phyloP scores from a whole-genome alignment of 192 early-diverging fungal genomes.

The Chytriomyces hyalinus region DNA sequence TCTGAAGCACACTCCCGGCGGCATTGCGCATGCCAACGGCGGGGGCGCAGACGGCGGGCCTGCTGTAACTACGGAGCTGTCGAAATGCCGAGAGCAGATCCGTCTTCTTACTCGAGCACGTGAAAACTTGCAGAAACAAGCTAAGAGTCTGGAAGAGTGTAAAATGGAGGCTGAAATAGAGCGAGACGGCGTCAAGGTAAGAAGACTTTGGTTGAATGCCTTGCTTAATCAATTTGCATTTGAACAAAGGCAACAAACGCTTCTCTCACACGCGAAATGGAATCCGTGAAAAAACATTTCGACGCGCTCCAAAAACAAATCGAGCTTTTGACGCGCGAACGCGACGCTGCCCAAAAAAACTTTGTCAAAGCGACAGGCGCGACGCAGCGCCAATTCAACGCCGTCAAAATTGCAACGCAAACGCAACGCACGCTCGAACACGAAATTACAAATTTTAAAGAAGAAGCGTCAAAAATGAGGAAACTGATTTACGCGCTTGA shows the following conservation, averaged over 20 bases:
- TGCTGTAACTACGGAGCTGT: conserved; percentile 49
- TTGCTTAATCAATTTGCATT: neutral
- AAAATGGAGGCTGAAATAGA: conserved; percentile 58
- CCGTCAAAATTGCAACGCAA: conserved; percentile 61
- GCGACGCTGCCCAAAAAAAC: conserved; percentile 64
- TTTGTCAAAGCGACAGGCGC: conserved; percentile 60
- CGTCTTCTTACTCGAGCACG: conserved; percentile 42
- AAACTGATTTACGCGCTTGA: conserved; percentile 68
- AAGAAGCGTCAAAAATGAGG: conserved; percentile 66
- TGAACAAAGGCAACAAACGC: conserved; percentile 42
- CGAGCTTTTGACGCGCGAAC: conserved; percentile 55
- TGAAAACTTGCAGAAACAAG: conserved; percentile 47
- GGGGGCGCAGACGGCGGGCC: conserved; percentile 43
- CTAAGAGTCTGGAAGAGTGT: conserved; percentile 52
- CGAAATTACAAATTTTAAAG: conserved; percentile 64
- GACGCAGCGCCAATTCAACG: conserved; percentile 59
- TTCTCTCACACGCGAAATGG: conserved; percentile 49
- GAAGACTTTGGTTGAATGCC: neutral
- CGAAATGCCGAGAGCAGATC: conserved; percentile 45
- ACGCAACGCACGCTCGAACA: conserved; percentile 63
- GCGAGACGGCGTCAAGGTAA: conserved; percentile 48
- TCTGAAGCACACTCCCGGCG: conserved; percentile 40
- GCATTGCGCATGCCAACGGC: conserved; percentile 45
- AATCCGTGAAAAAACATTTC: conserved; percentile 47
- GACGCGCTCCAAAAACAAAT: conserved; percentile 44